These are phyloP conservation scores for Cytospora mali DNA, from an alignment of 2,329 filamentous ascomycete species.

Conservation along the genomic window DNA sequence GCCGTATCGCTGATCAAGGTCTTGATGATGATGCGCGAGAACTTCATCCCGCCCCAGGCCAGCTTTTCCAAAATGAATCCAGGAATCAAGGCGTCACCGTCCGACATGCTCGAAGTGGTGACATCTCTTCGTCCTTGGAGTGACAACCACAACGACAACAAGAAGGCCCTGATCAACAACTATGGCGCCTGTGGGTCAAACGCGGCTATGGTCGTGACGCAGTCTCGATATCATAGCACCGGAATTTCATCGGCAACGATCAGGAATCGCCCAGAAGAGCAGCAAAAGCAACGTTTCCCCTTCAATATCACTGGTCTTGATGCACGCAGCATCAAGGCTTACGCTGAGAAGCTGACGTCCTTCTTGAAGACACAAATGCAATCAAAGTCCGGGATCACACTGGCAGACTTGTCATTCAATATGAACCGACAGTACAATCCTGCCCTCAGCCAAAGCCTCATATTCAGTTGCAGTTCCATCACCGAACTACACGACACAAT, in stretches of 20 bases:
- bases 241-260: conserved; percentile 50
- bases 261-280: conserved; percentile 35
- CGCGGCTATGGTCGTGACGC: conserved; percentile 53
- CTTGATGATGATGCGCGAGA: conserved; percentile 47
- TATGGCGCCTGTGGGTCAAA: conserved; percentile 61
- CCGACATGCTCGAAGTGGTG: conserved; percentile 28
- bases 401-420: conserved; percentile 39
- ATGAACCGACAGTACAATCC: conserved; percentile 37
- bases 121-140: not conserved
- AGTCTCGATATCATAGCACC: conserved; percentile 41
- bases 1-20: conserved; percentile 45
- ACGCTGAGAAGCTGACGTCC: not conserved
- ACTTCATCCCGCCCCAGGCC: conserved; percentile 48
- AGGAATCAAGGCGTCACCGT: conserved; percentile 39
- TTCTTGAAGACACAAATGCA: conserved; percentile 38
- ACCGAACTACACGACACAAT: conserved; percentile 33
- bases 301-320: conserved; percentile 12
- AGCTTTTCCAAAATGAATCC: conserved; percentile 48
- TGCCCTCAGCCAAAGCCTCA: conserved; percentile 29
- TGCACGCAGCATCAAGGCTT: not conserved
- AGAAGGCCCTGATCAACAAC: conserved; percentile 44
- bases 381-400: conserved; percentile 26
- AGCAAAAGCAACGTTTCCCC: not conserved
- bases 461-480: conserved; percentile 36
- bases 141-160: not conserved